Percentiles rank a stretch among this genome's conserved stretches.
phyloP scores from a whole-genome alignment of 495 filamentous ascomycete genomes.

The Terfezia claveryi region DNA sequence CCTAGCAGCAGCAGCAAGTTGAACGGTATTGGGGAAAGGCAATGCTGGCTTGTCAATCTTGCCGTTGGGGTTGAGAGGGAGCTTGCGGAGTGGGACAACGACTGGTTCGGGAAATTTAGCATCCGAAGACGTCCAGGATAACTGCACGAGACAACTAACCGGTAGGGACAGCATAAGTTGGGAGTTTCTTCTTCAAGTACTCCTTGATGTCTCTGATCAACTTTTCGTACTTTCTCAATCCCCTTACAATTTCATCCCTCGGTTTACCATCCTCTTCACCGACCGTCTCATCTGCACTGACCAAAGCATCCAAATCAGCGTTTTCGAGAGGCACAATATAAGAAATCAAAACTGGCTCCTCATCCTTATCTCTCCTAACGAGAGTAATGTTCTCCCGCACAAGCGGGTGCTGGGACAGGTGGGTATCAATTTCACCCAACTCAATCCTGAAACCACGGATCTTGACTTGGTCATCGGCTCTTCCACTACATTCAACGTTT shows the following conservation, averaged over 20 bases:
- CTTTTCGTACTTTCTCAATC: constrained; percentile 39
- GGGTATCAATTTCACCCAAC: constrained; percentile 78
- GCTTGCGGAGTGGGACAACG: constrained; percentile 53
- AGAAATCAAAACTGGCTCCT: constrained; percentile 73
- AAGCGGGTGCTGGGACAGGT: constrained; percentile 54
- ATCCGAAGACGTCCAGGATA: not conserved
- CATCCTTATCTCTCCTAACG: constrained; percentile 66
- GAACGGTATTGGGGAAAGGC: constrained; percentile 67
- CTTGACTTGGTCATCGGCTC: constrained; percentile 81
- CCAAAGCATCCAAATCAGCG: constrained; percentile 5
- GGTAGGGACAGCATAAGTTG: constrained; percentile 60
- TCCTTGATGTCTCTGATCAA: constrained; percentile 56
- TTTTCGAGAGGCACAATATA: constrained; percentile 52
- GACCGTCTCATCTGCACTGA: constrained; percentile 9
- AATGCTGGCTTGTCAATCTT: constrained; percentile 82
- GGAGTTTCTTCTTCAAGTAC: constrained; percentile 51
- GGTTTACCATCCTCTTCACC: constrained; percentile 24
- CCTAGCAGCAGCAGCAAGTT: constrained; percentile 26
- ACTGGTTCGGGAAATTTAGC: constrained; percentile 20
- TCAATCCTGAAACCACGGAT: constrained; percentile 92
- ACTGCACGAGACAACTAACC: not conserved
- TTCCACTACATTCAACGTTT: constrained; percentile 50
- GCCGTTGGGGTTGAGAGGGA: constrained; percentile 85
- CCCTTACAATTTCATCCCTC: constrained; percentile 33
- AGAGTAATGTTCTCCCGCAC: constrained; percentile 76